A percentile compares a stretch with the other conserved stretches of the same genome.
Evolutionary conservation across 78 protist species (phyloP).

Genomic region (Dictyostelium brefeldianum): DNA sequence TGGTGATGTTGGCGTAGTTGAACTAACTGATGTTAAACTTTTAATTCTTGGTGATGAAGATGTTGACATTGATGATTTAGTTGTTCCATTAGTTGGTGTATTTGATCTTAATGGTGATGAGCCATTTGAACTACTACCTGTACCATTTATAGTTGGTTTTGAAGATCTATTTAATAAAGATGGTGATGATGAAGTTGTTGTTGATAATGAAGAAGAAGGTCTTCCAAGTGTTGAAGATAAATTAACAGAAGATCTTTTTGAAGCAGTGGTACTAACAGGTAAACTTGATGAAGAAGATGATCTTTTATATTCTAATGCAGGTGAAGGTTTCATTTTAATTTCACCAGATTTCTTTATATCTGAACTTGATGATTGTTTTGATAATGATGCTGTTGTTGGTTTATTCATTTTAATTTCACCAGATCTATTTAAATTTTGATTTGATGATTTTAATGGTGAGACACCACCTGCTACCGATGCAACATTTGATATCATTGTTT

Average conservation of each 20-base stretch:
- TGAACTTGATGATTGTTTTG: not conserved
- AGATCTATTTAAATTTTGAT: not conserved
- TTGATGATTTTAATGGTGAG: not conserved
- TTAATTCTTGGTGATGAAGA: conserved; percentile 4
- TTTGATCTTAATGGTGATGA: not conserved
- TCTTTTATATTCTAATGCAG: conserved; percentile 1
- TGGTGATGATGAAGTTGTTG: conserved; percentile 23
- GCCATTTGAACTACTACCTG: not conserved
- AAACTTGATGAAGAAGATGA: conserved; percentile 30
- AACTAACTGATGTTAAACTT: not conserved
- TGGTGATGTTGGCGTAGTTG: not conserved
- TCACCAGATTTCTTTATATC: conserved; percentile 20
- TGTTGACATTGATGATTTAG: not conserved
- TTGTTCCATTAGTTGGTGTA: not conserved
- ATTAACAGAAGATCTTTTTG: conserved; percentile 3
- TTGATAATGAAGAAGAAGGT: conserved; percentile 5
- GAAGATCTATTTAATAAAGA: not conserved
- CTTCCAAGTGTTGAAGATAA: conserved; percentile 1
- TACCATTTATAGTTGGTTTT: not conserved
- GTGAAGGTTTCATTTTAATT: not conserved
- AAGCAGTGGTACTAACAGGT: not conserved
- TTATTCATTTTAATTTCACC: not conserved
- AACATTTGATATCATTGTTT: conserved; percentile 1
- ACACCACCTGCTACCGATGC: not conserved
- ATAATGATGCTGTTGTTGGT: not conserved